phyloP scores from a whole-genome alignment of 805 yeast species.

The Saturnispora gosingensis region DNA sequence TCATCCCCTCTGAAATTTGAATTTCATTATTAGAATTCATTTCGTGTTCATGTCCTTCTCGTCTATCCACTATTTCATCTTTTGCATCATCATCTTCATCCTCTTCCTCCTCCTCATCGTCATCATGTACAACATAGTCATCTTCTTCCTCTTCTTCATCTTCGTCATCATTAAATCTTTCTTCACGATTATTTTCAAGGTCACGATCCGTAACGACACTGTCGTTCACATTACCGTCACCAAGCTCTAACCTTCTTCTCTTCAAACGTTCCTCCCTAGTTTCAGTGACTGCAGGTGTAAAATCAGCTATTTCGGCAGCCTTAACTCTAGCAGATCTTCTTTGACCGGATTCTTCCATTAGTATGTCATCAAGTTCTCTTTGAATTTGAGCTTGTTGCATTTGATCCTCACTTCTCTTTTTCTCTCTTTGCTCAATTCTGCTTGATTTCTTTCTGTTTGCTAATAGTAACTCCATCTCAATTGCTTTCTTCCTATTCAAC shows the following conservation, averaged over 20 bases:
- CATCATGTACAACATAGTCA: constrained; percentile 2
- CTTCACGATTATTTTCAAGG: constrained; percentile 1
- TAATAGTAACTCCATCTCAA: constrained; percentile 52
- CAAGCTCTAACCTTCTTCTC: constrained; percentile 12
- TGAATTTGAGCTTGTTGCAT: constrained; percentile 39
- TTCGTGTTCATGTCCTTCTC: background rate
- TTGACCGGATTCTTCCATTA: constrained; percentile 4
- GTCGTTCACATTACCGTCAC: background rate
- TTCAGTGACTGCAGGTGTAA: constrained; percentile 10
- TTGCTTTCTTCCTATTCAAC: constrained; percentile 49
- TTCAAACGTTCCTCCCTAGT: constrained; percentile 29
- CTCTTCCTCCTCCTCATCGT: background rate
- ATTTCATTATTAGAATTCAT: background rate
- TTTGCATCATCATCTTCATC: background rate
- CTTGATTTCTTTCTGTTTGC: constrained; percentile 68
- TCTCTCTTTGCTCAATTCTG: constrained; percentile 57
- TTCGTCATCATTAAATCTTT: constrained; percentile 1
- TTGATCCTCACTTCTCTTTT: constrained; percentile 44
- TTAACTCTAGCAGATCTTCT: constrained; percentile 35
- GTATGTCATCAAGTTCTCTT: constrained; percentile 18
- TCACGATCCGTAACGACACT: background rate
- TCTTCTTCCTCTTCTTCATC: constrained; percentile 7
- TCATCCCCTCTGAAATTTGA: background rate
- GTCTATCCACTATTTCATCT: background rate
- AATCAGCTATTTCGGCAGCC: constrained; percentile 25